A percentile compares a stretch with the other conserved stretches of the same genome.
These are phyloP conservation scores for Fomitopsis betulina DNA, from an alignment of 1,284 basidiomycete species.

Conservation along the genomic window DNA sequence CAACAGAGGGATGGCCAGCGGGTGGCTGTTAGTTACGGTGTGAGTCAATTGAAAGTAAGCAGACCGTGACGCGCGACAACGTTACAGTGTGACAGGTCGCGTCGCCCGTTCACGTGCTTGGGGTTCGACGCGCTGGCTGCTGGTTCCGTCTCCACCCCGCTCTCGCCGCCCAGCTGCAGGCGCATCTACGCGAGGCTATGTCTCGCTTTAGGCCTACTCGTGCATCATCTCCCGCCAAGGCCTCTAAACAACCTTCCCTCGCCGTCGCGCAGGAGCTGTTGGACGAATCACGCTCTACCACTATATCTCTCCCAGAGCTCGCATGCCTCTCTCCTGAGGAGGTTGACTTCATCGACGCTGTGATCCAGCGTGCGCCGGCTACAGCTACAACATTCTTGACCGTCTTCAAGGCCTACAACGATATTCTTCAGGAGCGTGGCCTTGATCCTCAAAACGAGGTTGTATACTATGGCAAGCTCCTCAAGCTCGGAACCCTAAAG, in stretches of 20 bases:
- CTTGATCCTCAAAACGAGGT: constrained; percentile 77
- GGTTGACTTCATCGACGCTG: constrained; percentile 67
- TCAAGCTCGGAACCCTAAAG: constrained; percentile 75
- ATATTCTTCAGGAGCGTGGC: constrained; percentile 64
- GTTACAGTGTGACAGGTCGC: neutral
- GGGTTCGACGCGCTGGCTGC: constrained; percentile 3
- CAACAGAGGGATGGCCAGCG: neutral
- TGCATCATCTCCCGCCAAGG: constrained; percentile 26
- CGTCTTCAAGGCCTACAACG: constrained; percentile 80
- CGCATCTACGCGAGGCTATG: constrained; percentile 17
- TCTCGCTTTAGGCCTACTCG: constrained; percentile 27
- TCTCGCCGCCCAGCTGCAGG: too few species aligned
- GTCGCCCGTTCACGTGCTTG: neutral
- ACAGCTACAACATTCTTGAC: constrained; percentile 66
- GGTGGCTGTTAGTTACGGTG: too few species aligned
- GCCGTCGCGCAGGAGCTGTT: constrained; percentile 17
- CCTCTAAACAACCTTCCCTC: constrained; percentile 13
- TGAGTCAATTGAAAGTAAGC: neutral
- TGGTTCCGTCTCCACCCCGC: too few species aligned
- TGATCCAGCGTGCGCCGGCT: constrained; percentile 60
- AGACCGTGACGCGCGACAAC: neutral
- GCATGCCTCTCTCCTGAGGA: constrained; percentile 53
- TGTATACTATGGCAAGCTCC: constrained; percentile 71
- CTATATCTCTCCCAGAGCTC: constrained; percentile 51
- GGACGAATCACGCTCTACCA: constrained; percentile 45